These are phyloP conservation scores for Aspergillus sp. DNA, from an alignment of 2,329 filamentous ascomycete genomes.

Conservation along the genomic window DNA sequence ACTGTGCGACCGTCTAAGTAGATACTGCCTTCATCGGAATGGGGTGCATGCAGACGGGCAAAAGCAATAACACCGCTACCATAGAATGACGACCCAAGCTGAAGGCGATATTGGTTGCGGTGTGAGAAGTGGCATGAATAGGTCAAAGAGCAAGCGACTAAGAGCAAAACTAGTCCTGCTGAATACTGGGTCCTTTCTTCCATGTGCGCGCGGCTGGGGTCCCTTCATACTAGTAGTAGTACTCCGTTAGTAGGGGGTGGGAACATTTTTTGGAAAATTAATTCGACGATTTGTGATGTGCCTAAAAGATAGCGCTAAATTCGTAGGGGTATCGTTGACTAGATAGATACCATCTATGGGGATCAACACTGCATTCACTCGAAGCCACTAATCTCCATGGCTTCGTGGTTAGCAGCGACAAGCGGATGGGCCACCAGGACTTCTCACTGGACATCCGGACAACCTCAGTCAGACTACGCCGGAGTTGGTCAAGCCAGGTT, in stretches of 20 bases:
- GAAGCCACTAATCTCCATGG: slow-evolving; percentile 9
- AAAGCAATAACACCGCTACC: slow-evolving; percentile 3
- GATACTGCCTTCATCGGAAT: not conserved
- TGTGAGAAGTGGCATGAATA: not conserved
- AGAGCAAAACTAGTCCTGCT: not conserved
- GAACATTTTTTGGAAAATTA: not conserved
- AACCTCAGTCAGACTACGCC: not conserved
- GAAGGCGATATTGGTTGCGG: not conserved
- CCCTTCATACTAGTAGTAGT: too few relatives aligned
- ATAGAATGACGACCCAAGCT: not conserved
- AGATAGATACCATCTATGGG: not conserved
- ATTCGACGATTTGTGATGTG: slow-evolving; percentile 3
- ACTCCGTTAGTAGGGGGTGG: not conserved
- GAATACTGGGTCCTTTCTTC: not conserved
- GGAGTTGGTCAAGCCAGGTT: not conserved
- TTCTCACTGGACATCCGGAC: not conserved
- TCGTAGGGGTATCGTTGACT: not conserved
- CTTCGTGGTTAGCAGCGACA: not conserved
- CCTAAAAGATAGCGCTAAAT: slow-evolving; percentile 1
- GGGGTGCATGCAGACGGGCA: not conserved
- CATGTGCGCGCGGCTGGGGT: slow-evolving; percentile 1
- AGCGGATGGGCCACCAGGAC: not conserved
- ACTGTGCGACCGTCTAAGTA: too few relatives aligned
- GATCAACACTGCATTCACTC: slow-evolving; percentile 19
- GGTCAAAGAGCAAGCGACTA: not conserved